A percentile compares a stretch with the other conserved stretches of the same genome.
Conservation (phyloP, 495 filamentous ascomycete genomes). For the Aspergillus cavernicola region DNA sequence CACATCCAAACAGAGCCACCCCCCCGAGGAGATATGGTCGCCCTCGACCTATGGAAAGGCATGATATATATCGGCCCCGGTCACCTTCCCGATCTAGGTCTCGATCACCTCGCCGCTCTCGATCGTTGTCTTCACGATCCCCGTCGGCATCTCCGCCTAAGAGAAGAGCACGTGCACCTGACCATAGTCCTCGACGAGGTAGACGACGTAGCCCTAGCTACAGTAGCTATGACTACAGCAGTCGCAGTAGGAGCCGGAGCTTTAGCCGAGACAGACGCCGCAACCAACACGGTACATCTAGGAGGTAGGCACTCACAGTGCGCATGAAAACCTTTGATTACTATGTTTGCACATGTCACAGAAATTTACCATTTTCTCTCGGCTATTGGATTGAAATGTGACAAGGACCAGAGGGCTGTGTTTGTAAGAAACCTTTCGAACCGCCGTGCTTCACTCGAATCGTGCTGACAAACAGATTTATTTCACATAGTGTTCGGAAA, state of each 20-base stretch:
- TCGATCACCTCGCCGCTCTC: slow-evolving; percentile 38
- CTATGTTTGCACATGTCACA: not conserved
- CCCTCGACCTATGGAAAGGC: slow-evolving; percentile 36
- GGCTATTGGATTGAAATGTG: too few relatives aligned
- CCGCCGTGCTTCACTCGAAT: too few relatives aligned
- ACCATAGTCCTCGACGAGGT: slow-evolving; percentile 32
- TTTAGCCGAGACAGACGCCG: slow-evolving; percentile 36
- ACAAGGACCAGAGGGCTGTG: too few relatives aligned
- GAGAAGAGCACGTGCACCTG: slow-evolving; percentile 26
- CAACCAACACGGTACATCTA: slow-evolving; percentile 23
- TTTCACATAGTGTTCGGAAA: too few relatives aligned
- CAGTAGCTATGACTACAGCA: slow-evolving; percentile 50
- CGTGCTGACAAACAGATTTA: too few relatives aligned
- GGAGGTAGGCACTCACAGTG: slow-evolving; percentile 6
- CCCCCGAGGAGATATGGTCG: slow-evolving; percentile 39
- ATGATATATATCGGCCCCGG: slow-evolving; percentile 48
- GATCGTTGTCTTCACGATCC: slow-evolving; percentile 32
- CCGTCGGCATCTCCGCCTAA: slow-evolving; percentile 31
- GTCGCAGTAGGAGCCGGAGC: slow-evolving; percentile 45
- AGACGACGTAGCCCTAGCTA: slow-evolving; percentile 53
- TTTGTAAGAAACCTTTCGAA: too few relatives aligned
- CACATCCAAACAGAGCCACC: slow-evolving; percentile 25
- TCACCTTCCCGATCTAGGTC: slow-evolving; percentile 47
- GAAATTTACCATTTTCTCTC: too few relatives aligned
- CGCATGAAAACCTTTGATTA: not conserved